Base-by-base conservation (phyloP, 108 stramenopile genomes). In the Seminavis robusta region DNA sequence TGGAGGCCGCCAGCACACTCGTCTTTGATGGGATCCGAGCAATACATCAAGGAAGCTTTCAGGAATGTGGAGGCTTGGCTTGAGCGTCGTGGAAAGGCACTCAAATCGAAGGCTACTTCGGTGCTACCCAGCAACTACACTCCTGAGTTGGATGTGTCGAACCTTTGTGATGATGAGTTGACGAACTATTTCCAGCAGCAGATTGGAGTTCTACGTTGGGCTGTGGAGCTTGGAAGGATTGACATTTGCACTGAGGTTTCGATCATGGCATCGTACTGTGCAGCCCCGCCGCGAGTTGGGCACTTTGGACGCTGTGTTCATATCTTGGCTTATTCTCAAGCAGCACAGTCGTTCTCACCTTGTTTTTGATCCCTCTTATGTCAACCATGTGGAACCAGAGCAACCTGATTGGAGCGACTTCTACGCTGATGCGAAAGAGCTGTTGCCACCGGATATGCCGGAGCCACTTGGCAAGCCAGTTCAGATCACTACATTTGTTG, bases 121-220 rank as follows among this genome's bases (percentile, higher is more conserved):
- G 49, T 58, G 11, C 61, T 80, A 16, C 66, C 74, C 0, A 27
- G 5, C 2, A 26, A 10, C 7, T 58, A 52, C 34, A 31, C 41
- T 11, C 62, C 69, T 9, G 56, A 71, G 44, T n/a, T 71, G 1
- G 69, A 61, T 36, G 45, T 47, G 2, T 47, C 69, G 3, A n/a
- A 20, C 11, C 6, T 20, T 8, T 33, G 43, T 10, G 42, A 59
- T 13, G 29, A 41, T 6, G 23, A 71, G 3, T 40, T 46, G 11
- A 50, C 62, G 6, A 29, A 41, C 13, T 69, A 58, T 30, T 80
- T 34, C 34, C 65, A 67, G 13, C 56, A 46, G 13, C 54, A 56
- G 31, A 69, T 80, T 40, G 74, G 79, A 9, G 46, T 74, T 4
- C 45, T 77, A 0, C 54, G 73, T 25, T 83, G 77, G 77, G 62